Evolutionary conservation across 2,329 filamentous ascomycete genomes (phyloP).

Genomic region (Penicillium sp.): DNA sequence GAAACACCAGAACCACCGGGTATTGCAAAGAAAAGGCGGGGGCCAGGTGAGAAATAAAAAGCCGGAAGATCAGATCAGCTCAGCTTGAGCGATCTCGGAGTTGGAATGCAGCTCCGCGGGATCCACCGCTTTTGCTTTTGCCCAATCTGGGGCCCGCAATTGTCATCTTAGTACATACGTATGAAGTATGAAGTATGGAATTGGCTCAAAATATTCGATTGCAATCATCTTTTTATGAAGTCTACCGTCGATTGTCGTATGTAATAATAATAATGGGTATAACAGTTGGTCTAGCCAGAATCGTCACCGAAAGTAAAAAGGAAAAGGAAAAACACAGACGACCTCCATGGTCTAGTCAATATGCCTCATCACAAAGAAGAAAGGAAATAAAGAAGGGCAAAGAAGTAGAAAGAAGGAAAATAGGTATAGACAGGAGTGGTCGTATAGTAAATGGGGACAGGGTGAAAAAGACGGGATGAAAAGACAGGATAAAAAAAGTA

Average conservation of each 20-base stretch:
- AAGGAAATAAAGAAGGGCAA: neutral
- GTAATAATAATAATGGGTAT: constrained; percentile 12
- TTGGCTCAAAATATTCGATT: too few species aligned
- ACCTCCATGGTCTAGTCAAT: constrained; percentile 9
- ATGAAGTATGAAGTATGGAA: too few species aligned
- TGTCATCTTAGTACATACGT: too few species aligned
- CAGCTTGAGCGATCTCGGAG: constrained; percentile 3
- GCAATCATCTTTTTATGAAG: too few species aligned
- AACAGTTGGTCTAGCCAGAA: constrained; percentile 16
- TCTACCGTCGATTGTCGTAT: neutral
- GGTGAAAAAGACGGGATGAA: neutral
- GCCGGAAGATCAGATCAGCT: constrained; percentile 14
- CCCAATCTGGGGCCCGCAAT: constrained; percentile 14
- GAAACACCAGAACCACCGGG: constrained; percentile 12
- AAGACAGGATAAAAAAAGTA: constrained; percentile 2
- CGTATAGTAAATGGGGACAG: neutral
- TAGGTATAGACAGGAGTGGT: too few species aligned
- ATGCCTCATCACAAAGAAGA: constrained; percentile 11
- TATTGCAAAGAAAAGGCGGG: constrained; percentile 12
- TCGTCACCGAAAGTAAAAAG: constrained; percentile 1
- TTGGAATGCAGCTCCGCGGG: neutral
- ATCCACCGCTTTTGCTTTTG: neutral
- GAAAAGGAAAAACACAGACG: neutral
- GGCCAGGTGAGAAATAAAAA: constrained; percentile 16
- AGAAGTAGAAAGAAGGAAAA: too few species aligned